Conservation (phyloP, 2,329 filamentous ascomycete genomes). For the Beauveria medogensis region DNA sequence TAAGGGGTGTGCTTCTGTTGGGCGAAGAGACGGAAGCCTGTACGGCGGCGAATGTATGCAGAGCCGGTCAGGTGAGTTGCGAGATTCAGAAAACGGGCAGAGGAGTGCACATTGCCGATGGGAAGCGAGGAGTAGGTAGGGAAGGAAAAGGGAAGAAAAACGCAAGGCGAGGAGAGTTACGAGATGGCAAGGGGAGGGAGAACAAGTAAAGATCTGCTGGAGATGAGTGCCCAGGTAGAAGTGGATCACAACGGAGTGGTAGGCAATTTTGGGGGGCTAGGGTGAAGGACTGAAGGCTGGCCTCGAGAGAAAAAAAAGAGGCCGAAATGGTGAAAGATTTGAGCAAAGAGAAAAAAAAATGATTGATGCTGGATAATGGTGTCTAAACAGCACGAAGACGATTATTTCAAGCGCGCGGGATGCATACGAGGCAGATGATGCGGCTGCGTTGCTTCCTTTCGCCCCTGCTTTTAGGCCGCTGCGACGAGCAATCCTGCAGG, state of each 20-base stretch:
- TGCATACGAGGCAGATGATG: not conserved
- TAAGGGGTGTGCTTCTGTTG: conserved; percentile 5
- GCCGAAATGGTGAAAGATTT: not conserved
- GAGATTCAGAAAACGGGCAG: not conserved
- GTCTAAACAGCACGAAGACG: not conserved
- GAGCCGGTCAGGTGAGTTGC: not conserved
- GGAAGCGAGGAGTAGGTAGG: not conserved
- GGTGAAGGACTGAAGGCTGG: not conserved
- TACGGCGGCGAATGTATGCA: not conserved
- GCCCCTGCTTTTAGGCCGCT: not conserved
- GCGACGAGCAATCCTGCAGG: not conserved
- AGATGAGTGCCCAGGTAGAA: conserved; percentile 12
- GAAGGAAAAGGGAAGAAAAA: not conserved
- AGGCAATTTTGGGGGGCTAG: conserved; percentile 9
- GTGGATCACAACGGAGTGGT: conserved; percentile 5
- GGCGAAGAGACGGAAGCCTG: not conserved
- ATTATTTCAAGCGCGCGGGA: not conserved
- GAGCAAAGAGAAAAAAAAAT: not conserved
- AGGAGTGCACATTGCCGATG: conserved; percentile 6
- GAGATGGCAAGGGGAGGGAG: conserved; percentile 11
- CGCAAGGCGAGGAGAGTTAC: not conserved
- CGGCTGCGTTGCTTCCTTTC: not conserved
- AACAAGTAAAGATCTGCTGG: conserved; percentile 13
- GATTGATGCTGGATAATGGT: not conserved
- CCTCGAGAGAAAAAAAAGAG: not conserved